Evolutionary conservation across 495 filamentous ascomycete genomes (phyloP).

Genomic region (Podospora comata): DNA sequence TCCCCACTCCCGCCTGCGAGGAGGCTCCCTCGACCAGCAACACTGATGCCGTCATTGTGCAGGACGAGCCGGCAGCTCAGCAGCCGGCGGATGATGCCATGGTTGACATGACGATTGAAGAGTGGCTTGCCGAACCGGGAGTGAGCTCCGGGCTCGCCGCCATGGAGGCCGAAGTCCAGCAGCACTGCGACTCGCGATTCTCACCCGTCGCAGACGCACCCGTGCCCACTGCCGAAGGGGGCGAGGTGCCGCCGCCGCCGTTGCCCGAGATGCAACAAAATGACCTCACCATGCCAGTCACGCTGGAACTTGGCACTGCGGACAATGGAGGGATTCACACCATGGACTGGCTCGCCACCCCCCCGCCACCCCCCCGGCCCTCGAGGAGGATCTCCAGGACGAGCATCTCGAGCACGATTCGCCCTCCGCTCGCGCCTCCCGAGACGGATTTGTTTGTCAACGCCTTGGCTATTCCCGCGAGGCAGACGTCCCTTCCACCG

Average conservation of each 20-base stretch:
- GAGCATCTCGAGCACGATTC: not conserved
- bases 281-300: not conserved
- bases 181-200: constrained; percentile 3
- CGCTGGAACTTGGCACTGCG: constrained; percentile 1
- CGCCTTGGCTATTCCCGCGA: not conserved
- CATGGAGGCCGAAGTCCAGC: not conserved
- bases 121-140: constrained; percentile 34
- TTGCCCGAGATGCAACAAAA: not conserved
- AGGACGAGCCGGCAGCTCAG: not conserved
- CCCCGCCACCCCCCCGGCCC: not conserved
- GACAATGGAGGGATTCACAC: constrained; percentile 6
- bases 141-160: not conserved
- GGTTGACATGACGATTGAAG: constrained; percentile 31
- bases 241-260: not conserved
- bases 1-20: not conserved
- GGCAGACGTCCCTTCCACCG: not conserved
- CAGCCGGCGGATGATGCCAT: constrained; percentile 20
- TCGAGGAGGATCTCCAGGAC: not conserved
- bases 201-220: not conserved
- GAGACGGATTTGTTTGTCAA: not conserved
- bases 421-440: not conserved
- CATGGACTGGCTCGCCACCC: constrained; percentile 4
- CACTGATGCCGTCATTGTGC: not conserved
- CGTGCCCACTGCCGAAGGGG: not conserved
- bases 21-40: not conserved